Evolutionary conservation across 306 rosid species (phyloP), one percentile per base, ranked within the genome.

Genomic region (Rosa rugosa): DNA sequence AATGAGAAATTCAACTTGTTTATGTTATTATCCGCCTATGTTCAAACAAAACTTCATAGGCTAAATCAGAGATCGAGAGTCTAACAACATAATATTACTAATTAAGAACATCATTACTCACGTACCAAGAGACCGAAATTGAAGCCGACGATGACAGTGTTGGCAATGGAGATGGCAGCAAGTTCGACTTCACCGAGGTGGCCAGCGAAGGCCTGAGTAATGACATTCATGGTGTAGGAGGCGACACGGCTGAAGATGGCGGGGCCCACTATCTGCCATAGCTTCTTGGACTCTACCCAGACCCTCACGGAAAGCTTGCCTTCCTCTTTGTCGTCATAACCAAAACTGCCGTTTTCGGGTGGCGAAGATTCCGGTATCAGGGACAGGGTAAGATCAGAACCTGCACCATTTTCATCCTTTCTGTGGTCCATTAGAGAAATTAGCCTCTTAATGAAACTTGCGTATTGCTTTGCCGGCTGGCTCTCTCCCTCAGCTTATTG

Each of bases 141-240:
- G 87, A 92, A 92, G 65, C 93, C 95, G 1, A 88, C 89, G 3
- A 90, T 83, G 42, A 90, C 92, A 1, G 86, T 85, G 76, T 90
- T 89, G 34, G 93, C 92, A 6, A 92, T 86, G 50, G 97, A 83
- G 18, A 92, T 89, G 82, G 96, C 72, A 16, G 97, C 97, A 27
- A 92, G 90, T 42, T 87, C 66, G 1, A 87, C 91, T 0, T 92
- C 93, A 0, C 96, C 97, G 0, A 92, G 86, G 85, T 86, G 97
- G 23, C 97, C 97, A 9, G 92, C 91, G 78, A 92, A 92, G 80
- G 97, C 90, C 82, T 86, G 97, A 14, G 93, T 89, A 13, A 92
- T 69, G 20, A 92, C 88, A 81, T 90, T 90, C 97, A 92, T 92
- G 84, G 91, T 49, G 87, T 41, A 90, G 0, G 83, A 0, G 4